Evolutionary conservation across 306 rosid genomes (phyloP).

Genomic region (Citrullus amarus): DNA sequence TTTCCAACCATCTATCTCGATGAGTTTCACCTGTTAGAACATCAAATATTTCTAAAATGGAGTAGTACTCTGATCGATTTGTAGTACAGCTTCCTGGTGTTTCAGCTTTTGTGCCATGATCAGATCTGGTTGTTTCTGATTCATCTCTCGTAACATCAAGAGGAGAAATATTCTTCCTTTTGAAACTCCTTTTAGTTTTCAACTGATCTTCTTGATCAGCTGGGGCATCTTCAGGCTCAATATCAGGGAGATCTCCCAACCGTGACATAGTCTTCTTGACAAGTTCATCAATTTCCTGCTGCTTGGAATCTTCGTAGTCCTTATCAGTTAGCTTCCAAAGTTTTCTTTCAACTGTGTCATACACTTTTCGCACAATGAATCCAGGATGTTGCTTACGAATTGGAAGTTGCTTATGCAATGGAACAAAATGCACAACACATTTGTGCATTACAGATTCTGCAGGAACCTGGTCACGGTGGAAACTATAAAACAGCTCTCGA

Average conservation of each 20-base stretch:
- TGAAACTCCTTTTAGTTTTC: slow-evolving; percentile 43
- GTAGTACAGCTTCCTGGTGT: slow-evolving; percentile 52
- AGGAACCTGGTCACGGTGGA: slow-evolving; percentile 90
- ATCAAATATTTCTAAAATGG: slow-evolving; percentile 34
- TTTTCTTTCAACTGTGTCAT: slow-evolving; percentile 77
- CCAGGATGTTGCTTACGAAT: slow-evolving; percentile 84
- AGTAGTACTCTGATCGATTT: slow-evolving; percentile 42
- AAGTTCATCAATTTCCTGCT: slow-evolving; percentile 73
- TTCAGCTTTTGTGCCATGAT: slow-evolving; percentile 45
- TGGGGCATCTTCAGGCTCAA: slow-evolving; percentile 48
- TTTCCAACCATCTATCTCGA: slow-evolving; percentile 93
- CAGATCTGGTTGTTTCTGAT: slow-evolving; percentile 36
- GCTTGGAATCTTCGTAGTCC: slow-evolving; percentile 71
- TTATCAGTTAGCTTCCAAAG: slow-evolving; percentile 89
- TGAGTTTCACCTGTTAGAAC: slow-evolving; percentile 55
- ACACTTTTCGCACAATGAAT: slow-evolving; percentile 82
- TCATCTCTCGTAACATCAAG: slow-evolving; percentile 62
- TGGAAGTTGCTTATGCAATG: slow-evolving; percentile 73
- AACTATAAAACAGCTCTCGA: slow-evolving; percentile 90
- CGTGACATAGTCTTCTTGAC: slow-evolving; percentile 66
- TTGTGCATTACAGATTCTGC: slow-evolving; percentile 96
- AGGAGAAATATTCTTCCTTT: slow-evolving; percentile 59
- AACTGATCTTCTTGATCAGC: slow-evolving; percentile 48
- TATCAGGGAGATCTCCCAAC: slow-evolving; percentile 60
- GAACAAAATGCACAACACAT: slow-evolving; percentile 89